Percentiles rank a stretch among this genome's conserved stretches.
Conservation (phyloP, 1,284 basidiomycete genomes). For the Marasmius tenuissimus region DNA sequence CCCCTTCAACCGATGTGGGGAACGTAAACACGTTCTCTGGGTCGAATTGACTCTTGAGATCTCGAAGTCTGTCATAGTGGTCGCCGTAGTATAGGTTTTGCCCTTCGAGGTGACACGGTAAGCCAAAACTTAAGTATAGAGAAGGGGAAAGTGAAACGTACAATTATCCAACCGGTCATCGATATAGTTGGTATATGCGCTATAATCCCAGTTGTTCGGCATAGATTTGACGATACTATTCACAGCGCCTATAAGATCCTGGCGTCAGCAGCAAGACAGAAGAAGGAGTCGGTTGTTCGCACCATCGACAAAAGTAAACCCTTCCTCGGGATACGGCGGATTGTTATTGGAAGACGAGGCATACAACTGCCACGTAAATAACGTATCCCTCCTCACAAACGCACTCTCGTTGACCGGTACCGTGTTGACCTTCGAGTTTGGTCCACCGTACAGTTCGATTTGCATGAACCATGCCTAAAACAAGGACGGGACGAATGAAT, state of each 20-base stretch:
- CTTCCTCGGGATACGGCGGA: slow-evolving; percentile 22
- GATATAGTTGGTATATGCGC: slow-evolving; percentile 18
- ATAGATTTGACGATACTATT: neutral
- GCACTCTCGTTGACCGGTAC: slow-evolving; percentile 20
- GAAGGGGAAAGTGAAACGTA: neutral
- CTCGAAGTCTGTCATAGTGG: slow-evolving; percentile 7
- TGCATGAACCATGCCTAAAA: slow-evolving; percentile 23
- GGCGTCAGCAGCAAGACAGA: neutral
- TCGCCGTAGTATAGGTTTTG: slow-evolving; percentile 11
- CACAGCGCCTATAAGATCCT: neutral
- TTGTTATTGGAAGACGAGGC: slow-evolving; percentile 20
- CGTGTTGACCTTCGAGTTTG: slow-evolving; percentile 23
- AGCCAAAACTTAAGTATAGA: neutral
- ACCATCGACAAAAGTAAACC: slow-evolving; percentile 23
- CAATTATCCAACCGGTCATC: slow-evolving; percentile 15
- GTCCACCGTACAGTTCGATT: slow-evolving; percentile 24
- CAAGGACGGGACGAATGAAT: neutral
- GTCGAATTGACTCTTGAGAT: neutral
- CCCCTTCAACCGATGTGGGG: neutral
- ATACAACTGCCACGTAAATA: slow-evolving; percentile 28
- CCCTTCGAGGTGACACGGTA: slow-evolving; percentile 3
- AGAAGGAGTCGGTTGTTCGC: neutral
- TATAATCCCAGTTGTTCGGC: slow-evolving; percentile 3
- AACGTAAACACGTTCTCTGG: slow-evolving; percentile 3
- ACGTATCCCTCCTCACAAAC: slow-evolving; percentile 24